phyloP scores from a whole-genome alignment of 345 rosid genomes.

The Raphanus sativus region DNA sequence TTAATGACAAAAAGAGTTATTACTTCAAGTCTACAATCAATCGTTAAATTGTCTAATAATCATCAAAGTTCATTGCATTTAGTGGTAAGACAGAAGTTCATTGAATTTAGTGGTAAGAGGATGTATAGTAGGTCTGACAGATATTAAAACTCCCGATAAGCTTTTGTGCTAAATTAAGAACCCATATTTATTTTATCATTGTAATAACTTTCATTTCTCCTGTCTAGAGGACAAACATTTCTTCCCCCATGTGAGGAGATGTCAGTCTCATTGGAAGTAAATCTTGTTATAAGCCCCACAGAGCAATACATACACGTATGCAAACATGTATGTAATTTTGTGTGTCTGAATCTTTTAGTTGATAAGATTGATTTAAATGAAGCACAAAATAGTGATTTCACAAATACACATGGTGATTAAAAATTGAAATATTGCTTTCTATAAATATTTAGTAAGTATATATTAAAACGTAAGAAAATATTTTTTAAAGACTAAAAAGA shows the following conservation, averaged over 20 bases:
- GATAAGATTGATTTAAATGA: conserved; percentile 24
- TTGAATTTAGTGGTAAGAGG: conserved; percentile 23
- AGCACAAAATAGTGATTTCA: not conserved
- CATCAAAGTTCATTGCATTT: conserved; percentile 36
- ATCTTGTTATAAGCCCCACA: conserved; percentile 15
- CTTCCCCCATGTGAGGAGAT: conserved; percentile 41
- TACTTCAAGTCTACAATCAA: not conserved
- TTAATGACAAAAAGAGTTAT: not conserved
- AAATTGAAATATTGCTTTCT: not conserved
- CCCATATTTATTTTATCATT: not conserved
- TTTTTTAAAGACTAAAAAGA: not conserved
- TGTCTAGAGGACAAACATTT: conserved; percentile 37
- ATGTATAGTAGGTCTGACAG: conserved; percentile 27
- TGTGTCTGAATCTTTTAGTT: conserved; percentile 12
- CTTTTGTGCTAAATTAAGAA: conserved; percentile 14
- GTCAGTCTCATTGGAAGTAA: conserved; percentile 34
- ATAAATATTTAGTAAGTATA: not conserved
- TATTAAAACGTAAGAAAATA: not conserved
- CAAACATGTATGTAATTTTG: conserved; percentile 24
- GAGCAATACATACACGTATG: conserved; percentile 26
- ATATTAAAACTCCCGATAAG: conserved; percentile 22
- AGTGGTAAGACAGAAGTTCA: conserved; percentile 22
- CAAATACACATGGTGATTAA: not conserved
- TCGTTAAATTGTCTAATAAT: conserved; percentile 2
- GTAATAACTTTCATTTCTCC: not conserved